Evolutionary conservation across 345 rosid species (phyloP), one percentile per base, ranked within the genome.

Genomic region (Ricinus communis): DNA sequence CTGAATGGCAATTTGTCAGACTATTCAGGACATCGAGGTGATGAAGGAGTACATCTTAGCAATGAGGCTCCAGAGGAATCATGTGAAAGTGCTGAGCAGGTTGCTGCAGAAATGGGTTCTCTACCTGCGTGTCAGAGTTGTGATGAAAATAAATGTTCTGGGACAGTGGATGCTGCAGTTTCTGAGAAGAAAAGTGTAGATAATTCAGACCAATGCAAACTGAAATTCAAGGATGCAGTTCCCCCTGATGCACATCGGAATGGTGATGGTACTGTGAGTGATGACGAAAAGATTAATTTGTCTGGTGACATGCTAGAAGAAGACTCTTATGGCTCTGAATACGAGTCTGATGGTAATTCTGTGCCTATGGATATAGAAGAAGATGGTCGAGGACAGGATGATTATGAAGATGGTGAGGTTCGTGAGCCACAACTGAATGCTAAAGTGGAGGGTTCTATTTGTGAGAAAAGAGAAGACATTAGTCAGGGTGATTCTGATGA

Each of bases 361-460:
- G 71, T 70, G 62, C 66, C 69, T 25, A 78, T 74, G 76, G 80
- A 80, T 76, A 78, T 76, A 41, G 85, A 83, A 31, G 83, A 75
- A 71, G 72, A 75, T 72, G 63, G 64, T 49, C 76, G 61, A 36
- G 76, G 65, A 69, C 87, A 84, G 50, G 80, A 87, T 71, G 86
- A 74, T 19, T 76, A 74, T 58, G 96, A 87, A 66, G 90, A 90
- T 74, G 88, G 86, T 49, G 90, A 87, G 80, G 87, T 88, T 71
- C 82, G 82, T 70, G 90, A 86, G 67, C 76, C 77, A 66, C 71
- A 74, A 31, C 65, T 52, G 51, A 67, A 64, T 16, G 46, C 62
- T 64, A 69, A 56, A 18, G 47, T 66, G 40, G 86, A 62, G 55
- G 84, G 68, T 64, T 69, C 53, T n/a, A 25, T 43, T 14, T 53